Evolutionary conservation across 169 alveolate species (phyloP).

Genomic region (Theileria equi): DNA sequence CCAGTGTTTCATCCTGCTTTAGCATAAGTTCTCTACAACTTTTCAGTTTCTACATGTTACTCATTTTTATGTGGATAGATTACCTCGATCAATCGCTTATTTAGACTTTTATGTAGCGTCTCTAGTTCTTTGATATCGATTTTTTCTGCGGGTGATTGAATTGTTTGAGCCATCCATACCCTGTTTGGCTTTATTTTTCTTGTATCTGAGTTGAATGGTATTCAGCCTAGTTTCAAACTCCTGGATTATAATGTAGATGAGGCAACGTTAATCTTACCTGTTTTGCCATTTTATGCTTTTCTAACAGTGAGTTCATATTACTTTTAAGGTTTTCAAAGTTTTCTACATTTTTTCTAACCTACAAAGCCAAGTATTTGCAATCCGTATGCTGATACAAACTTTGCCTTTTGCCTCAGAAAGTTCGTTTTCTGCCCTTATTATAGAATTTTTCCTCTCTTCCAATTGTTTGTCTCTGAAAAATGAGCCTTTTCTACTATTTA

Average conservation of each 20-base stretch:
- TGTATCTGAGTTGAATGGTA: slow-evolving; percentile 15
- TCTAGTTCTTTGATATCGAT: slow-evolving; percentile 18
- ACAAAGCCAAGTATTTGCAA: not conserved
- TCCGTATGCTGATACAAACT: not conserved
- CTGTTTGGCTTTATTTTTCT: slow-evolving; percentile 24
- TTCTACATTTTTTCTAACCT: slow-evolving; percentile 18
- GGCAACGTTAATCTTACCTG: not conserved
- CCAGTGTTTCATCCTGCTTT: slow-evolving; percentile 35
- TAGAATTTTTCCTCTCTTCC: slow-evolving; percentile 2
- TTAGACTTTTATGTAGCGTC: slow-evolving; percentile 27
- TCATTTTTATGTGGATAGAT: not conserved
- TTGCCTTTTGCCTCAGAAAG: slow-evolving; percentile 18
- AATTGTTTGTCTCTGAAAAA: slow-evolving; percentile 24
- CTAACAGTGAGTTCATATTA: slow-evolving; percentile 12
- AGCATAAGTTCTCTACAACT: slow-evolving; percentile 32
- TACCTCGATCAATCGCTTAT: slow-evolving; percentile 31
- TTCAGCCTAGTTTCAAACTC: slow-evolving; percentile 25
- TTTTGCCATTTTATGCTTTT: slow-evolving; percentile 14
- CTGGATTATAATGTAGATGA: not conserved
- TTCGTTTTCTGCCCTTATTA: slow-evolving; percentile 17
- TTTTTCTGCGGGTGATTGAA: slow-evolving; percentile 7
- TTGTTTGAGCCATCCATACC: not conserved
- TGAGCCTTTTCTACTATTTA: not conserved
- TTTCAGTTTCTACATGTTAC: slow-evolving; percentile 26
- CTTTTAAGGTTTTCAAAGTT: slow-evolving; percentile 28